These are phyloP conservation scores for Eutrema salsugineum DNA, from an alignment of 441 rosid species.

Conservation along the genomic window DNA sequence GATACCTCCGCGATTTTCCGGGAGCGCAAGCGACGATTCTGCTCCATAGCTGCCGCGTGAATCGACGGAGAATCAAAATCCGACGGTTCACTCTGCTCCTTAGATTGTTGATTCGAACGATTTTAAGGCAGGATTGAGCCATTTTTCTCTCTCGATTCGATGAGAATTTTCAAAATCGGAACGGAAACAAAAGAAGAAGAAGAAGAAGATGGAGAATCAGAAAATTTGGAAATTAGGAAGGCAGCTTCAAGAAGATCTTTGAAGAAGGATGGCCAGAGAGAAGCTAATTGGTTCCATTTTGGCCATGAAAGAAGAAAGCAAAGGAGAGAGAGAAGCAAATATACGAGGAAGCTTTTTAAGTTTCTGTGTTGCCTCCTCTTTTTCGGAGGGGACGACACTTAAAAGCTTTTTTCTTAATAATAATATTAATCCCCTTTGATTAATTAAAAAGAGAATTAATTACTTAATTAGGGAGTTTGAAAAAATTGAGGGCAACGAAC, in stretches of 20 bases:
- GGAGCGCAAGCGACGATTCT: constrained; percentile 43
- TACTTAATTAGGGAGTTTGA: not conserved
- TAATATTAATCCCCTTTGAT: not conserved
- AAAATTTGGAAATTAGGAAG: not conserved
- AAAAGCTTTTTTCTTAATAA: not conserved
- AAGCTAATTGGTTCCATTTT: constrained; percentile 8
- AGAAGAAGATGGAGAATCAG: not conserved
- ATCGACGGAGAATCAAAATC: constrained; percentile 47
- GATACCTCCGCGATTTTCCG: constrained; percentile 48
- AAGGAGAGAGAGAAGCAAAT: not conserved
- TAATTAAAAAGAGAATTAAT: not conserved
- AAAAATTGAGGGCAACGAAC: constrained; percentile 17
- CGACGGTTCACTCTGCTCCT: constrained; percentile 45
- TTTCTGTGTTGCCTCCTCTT: constrained; percentile 17
- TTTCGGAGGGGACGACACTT: constrained; percentile 20
- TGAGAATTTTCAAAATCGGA: not conserved
- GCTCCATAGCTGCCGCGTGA: constrained; percentile 50
- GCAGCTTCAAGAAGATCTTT: constrained; percentile 1
- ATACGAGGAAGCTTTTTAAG: not conserved
- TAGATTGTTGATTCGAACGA: constrained; percentile 37
- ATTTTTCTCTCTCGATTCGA: not conserved
- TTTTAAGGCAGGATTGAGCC: constrained; percentile 30
- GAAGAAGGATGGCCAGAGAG: constrained; percentile 37
- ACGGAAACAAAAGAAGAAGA: not conserved
- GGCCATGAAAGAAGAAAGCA: constrained; percentile 38